These are phyloP conservation scores for Pseudonitzschia pungens DNA, from an alignment of 108 stramenopile species.

Conservation along the genomic window DNA sequence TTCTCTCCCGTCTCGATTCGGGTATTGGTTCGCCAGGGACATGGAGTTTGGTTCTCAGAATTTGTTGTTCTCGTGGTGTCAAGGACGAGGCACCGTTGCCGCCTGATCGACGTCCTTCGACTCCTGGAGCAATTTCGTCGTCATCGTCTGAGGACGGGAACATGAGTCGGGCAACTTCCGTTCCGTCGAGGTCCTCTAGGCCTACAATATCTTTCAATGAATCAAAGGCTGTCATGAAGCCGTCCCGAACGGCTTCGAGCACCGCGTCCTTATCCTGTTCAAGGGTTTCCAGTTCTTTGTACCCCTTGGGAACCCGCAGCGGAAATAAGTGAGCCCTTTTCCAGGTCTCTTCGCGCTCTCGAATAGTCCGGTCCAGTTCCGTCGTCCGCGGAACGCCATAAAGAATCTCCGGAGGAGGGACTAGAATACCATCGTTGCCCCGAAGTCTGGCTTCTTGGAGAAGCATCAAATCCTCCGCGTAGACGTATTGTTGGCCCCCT, in stretches of 20 bases:
- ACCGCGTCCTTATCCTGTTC: constrained; percentile 66
- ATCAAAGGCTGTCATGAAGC: constrained; percentile 77
- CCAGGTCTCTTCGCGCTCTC: constrained; percentile 39
- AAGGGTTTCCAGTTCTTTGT: constrained; percentile 53
- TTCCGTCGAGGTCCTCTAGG: constrained; percentile 20
- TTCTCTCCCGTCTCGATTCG: neutral
- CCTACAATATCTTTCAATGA: constrained; percentile 57
- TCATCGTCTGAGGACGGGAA: constrained; percentile 22
- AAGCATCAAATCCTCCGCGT: constrained; percentile 75
- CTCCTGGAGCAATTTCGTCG: neutral
- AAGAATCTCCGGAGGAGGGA: constrained; percentile 71
- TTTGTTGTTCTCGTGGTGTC: neutral
- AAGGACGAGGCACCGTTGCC: neutral
- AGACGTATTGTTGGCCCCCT: constrained; percentile 84
- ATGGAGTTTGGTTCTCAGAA: constrained; percentile 16
- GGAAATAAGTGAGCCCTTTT: constrained; percentile 68
- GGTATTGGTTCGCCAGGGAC: constrained; percentile 27
- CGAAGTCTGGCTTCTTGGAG: constrained; percentile 51
- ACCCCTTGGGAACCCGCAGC: constrained; percentile 55
- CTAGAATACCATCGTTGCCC: constrained; percentile 13
- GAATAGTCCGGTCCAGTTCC: neutral
- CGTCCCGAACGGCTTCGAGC: constrained; percentile 65
- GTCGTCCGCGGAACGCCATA: constrained; percentile 44
- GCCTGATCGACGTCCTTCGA: neutral
- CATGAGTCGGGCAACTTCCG: constrained; percentile 27